Evolutionary conservation across 371 early-diverging fungal species (phyloP), one percentile per base, ranked within the genome.

Genomic region (Apophysomyces elegans): DNA sequence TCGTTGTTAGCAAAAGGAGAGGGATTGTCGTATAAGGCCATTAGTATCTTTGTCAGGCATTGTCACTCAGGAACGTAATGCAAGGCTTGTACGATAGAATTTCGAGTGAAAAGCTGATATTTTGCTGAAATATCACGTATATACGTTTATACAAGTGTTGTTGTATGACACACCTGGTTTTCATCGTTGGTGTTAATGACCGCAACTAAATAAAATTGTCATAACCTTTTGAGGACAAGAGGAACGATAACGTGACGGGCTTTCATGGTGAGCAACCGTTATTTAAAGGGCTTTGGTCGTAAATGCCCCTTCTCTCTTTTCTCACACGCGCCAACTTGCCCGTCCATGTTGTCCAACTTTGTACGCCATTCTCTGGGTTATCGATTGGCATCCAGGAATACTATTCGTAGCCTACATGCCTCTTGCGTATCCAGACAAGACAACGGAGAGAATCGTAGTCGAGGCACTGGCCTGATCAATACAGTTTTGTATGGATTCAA

Each of bases 401-500:
- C 54, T 21, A 7, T 21, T 5, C 54, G 54, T 50, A 21, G 18
- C 21, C 9, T 50, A 26, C 54, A 50, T 21, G 7, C 21, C 21
- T n/a, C 35, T 21, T 21, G 54, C 21, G 54, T 50, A 21, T 26
- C 63, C 2, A 54, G 56, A 47, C 37, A 37, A 35, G 41, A 61
- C 16, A 43, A 32, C 12, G 56, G 54, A 6, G 62, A 54, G 7
- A 63, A 56, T 18, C 63, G 62, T 47, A 58, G 67, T 38, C 61
- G 68, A 32, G 73, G 66, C 14, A 73, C 68, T 39, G 73, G 70
- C 56, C 79, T 90, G 11, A 76, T 91, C 26, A 86, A 84, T 66
- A 77, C 87, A 18, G 80, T 91, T 37, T 71, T 91, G 47, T 87
- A 89, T 71, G 92, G 92, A 26, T 84, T 83, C 6, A 81, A 85